phyloP scores from a whole-genome alignment of 1,284 basidiomycete genomes.

The Rhodotorula mucilaginosa region DNA sequence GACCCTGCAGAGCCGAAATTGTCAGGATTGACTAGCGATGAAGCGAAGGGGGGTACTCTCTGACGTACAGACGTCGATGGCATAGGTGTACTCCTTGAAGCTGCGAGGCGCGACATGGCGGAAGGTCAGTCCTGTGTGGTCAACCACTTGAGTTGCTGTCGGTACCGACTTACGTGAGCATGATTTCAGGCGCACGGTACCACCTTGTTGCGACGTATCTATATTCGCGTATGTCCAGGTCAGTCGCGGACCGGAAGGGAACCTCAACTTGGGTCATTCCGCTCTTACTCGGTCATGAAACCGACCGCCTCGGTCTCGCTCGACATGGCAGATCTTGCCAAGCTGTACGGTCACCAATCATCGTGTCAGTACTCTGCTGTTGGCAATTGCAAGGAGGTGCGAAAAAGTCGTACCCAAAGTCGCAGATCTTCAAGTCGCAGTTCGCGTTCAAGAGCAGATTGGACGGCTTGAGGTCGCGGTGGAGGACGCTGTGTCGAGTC shows the following conservation, averaged over 20 bases:
- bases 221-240: too few species aligned
- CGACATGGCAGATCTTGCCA: constrained; percentile 41
- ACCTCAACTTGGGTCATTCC: too few species aligned
- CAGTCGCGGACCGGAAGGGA: too few species aligned
- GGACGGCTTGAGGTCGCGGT: constrained; percentile 92
- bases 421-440: constrained; percentile 82
- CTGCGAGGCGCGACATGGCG: constrained; percentile 12
- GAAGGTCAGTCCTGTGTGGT: not conserved
- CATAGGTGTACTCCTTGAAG: constrained; percentile 93
- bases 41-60: not conserved
- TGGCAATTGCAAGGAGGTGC: not conserved
- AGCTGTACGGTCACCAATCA: constrained; percentile 7
- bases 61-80: constrained; percentile 66
- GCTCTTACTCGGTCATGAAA: constrained; percentile 45
- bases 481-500: constrained; percentile 61
- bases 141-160: constrained; percentile 21
- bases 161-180: constrained; percentile 69
- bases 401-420: constrained; percentile 12
- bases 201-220: constrained; percentile 60
- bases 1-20: constrained; percentile 60
- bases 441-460: constrained; percentile 94
- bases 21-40: too few species aligned
- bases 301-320: constrained; percentile 44
- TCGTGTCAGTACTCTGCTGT: not conserved
- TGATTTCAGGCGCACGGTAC: constrained; percentile 94